phyloP scores from a whole-genome alignment of 1,139 yeast genomes.

The Hansenula anomala region DNA sequence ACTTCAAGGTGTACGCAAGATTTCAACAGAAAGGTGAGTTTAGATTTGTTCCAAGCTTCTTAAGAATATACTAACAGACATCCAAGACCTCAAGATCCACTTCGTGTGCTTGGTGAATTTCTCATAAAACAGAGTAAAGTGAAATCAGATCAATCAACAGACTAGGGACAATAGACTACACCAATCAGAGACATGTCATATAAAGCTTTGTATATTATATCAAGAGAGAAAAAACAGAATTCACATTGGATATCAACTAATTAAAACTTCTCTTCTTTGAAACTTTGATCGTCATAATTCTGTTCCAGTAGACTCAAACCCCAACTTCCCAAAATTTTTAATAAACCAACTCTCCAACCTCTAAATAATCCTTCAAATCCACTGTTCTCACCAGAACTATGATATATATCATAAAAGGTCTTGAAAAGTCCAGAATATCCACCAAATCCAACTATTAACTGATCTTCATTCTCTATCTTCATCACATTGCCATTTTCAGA shows the following conservation, averaged over 20 bases:
- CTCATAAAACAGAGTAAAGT: slow-evolving; percentile 44
- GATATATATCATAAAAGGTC: slow-evolving; percentile 42
- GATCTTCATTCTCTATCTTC: slow-evolving; percentile 30
- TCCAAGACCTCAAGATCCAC: slow-evolving; percentile 72
- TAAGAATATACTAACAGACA: too few species aligned
- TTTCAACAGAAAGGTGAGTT: slow-evolving; percentile 36
- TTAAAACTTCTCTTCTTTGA: slow-evolving; percentile 30
- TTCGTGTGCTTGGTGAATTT: slow-evolving; percentile 65
- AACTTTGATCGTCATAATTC: slow-evolving; percentile 40
- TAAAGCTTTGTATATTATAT: not conserved
- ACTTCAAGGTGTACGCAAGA: slow-evolving; percentile 61
- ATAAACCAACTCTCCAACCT: slow-evolving; percentile 87
- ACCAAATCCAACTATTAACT: slow-evolving; percentile 49
- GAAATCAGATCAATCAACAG: slow-evolving; percentile 1
- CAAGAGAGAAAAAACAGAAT: not conserved
- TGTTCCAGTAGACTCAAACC: slow-evolving; percentile 64
- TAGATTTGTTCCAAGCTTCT: too few species aligned
- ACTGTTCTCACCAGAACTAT: slow-evolving; percentile 34
- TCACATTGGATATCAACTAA: too few species aligned
- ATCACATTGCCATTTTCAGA: slow-evolving; percentile 24
- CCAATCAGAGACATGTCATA: not conserved
- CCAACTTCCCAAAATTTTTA: slow-evolving; percentile 81
- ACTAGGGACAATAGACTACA: not conserved
- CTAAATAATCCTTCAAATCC: slow-evolving; percentile 58
- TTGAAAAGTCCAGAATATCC: slow-evolving; percentile 48